Conservation (phyloP, 345 rosid genomes). For the Salix udensis region DNA sequence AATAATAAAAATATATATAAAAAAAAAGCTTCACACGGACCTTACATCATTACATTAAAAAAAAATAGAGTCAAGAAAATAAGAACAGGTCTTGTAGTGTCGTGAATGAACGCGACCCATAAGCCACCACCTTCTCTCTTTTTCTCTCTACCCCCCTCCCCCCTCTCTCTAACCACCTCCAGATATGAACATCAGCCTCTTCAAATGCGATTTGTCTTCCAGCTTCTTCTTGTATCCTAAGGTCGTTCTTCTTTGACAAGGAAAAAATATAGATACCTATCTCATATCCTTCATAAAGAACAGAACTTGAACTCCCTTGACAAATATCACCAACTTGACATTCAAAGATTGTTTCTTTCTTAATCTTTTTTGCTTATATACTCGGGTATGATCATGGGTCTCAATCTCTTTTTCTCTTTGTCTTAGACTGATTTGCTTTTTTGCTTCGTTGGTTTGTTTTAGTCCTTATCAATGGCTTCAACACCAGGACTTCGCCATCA, state of each 20-base stretch:
- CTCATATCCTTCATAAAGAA: background rate
- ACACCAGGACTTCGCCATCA: conserved; percentile 1
- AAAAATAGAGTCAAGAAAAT: background rate
- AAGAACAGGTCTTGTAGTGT: conserved; percentile 19
- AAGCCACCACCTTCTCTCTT: background rate
- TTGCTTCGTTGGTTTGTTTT: background rate
- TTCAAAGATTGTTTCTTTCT: background rate
- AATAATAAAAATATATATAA: background rate
- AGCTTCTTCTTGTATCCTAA: conserved; percentile 14
- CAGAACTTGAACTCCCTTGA: background rate
- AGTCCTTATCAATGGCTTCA: conserved; percentile 13
- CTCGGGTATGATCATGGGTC: conserved; percentile 32
- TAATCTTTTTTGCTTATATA: conserved; percentile 9
- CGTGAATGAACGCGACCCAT: conserved; percentile 40
- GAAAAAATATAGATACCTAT: background rate
- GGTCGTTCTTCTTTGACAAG: conserved; percentile 16
- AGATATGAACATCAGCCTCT: conserved; percentile 19
- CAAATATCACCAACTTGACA: background rate
- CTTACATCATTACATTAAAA: background rate
- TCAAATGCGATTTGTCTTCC: conserved; percentile 10
- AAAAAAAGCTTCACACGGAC: background rate
- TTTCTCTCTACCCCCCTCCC: conserved; percentile 14
- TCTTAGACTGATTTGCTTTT: background rate
- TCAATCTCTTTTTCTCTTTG: background rate
- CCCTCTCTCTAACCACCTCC: conserved; percentile 13